These are phyloP conservation scores for Fusarium tanahbumbuense DNA, from an alignment of 2,329 filamentous ascomycete genomes.

Conservation along the genomic window DNA sequence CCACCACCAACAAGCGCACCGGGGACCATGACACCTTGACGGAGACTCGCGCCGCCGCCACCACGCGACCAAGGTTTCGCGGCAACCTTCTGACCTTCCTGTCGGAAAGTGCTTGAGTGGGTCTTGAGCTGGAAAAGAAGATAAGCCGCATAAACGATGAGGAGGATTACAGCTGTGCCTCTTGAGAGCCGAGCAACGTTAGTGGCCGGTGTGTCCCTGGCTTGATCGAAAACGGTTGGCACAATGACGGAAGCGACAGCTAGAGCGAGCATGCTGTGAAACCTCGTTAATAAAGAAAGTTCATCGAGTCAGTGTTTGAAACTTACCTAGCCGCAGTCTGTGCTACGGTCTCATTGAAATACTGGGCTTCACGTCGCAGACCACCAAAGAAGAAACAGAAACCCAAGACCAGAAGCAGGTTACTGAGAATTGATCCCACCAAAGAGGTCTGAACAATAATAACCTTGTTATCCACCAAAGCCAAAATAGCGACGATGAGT, in stretches of 20 bases:
- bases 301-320: not conserved
- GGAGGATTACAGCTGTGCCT: conserved; percentile 81
- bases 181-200: conserved; percentile 74
- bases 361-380: conserved; percentile 80
- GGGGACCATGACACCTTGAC: conserved; percentile 55
- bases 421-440: conserved; percentile 91
- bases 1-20: conserved; percentile 54
- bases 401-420: conserved; percentile 87
- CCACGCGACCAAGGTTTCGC: conserved; percentile 61
- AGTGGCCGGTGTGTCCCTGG: conserved; percentile 53
- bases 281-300: not conserved
- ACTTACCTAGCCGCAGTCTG: conserved; percentile 80
- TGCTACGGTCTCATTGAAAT: conserved; percentile 92
- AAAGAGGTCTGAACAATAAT: conserved; percentile 92
- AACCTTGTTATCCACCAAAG: conserved; percentile 77
- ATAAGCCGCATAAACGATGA: conserved; percentile 85
- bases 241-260: conserved; percentile 87
- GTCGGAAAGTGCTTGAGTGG: conserved; percentile 81
- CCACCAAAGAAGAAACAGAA: conserved; percentile 95
- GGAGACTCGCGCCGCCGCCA: conserved; percentile 50
- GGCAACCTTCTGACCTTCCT: conserved; percentile 79
- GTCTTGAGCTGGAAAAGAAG: conserved; percentile 93
- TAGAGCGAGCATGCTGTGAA: conserved; percentile 71
- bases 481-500: conserved; percentile 88
- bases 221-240: conserved; percentile 82